Evolutionary conservation across 179 eudicot species (phyloP), one percentile per base, ranked within the genome.

Genomic region (Monotropa hypopitys): DNA sequence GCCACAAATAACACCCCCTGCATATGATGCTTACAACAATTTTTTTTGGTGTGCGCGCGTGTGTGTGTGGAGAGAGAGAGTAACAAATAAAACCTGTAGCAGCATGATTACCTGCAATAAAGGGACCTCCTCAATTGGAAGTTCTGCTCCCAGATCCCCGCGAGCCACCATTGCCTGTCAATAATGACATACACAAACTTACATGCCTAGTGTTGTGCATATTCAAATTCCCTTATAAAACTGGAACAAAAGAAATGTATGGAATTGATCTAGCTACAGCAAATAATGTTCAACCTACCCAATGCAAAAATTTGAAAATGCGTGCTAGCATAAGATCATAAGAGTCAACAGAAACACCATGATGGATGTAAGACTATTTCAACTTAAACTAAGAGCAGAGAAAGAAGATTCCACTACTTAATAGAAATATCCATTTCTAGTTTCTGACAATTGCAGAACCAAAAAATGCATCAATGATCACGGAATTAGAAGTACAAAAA

Each of bases 131-230:
- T 95, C 99, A 79, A 95, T 91, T 63, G 99, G 99, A 80, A 95
- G 98, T 85, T 95, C 99, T 70, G 99, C 99, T 85, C 99, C 99
- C 77, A 95, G 96, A 80, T 95, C 99, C 62, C 99, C 99, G 82
- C 99, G 97, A 81, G 99, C 99, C 73, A 95, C 99, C 99, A 95
- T 95, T 61, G 99, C 99, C 99, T 93, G 82, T 57, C 78, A 77
- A 70, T 46, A 81, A 73, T 78, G 63, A 69, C 38, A 72, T 30
- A 15, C 12, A 42, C 45, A 54, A 49, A 74, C 13, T 46, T 30
- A 63, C 35, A 35, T 32, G 50, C 42, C 3, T 46, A 62, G 46
- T 26, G 16, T 2, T 38, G 13, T 57, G 51, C 28, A 18, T 6
- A 28, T 49, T 28, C 32, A 32, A 30, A 18, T 54, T 3, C 43